Evolutionary conservation across 305 asterid genomes (phyloP), one percentile per base, ranked within the genome.

Genomic region (Ajuga reptans): DNA sequence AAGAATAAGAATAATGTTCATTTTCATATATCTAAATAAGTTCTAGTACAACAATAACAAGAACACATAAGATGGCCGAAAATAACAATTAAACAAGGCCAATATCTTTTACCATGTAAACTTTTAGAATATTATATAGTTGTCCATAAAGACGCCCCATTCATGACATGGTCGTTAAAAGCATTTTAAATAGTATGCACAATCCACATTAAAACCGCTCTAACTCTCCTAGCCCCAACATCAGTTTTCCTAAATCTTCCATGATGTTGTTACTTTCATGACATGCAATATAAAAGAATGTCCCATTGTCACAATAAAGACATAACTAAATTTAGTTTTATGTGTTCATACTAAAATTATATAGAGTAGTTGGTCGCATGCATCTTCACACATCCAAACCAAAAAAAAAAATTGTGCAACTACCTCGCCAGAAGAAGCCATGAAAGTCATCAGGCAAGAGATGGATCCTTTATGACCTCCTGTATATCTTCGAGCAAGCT

Each of bases 401-500:
- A 66, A 58, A 65, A 47, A 7, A 29, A 72, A 37, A 64, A 63
- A 33, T 41, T 43, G 41, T 10, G 45, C 34, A 72, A 76, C 64
- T 82, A 92, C 98, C 97, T 92, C 97, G 47, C 98, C 95, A 51
- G 96, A 81, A 72, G 98, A 83, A 65, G 94, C 89, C 87, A 84
- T 85, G 84, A 90, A 92, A 71, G 88, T 89, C 95, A 93, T 89
- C 84, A 93, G 80, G 79, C 98, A 93, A 84, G 95, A 80, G 79
- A 90, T 78, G 64, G 95, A 76, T 42, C 98, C 98, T 83, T 90
- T 93, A 53, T 93, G 98, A 37, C 97, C 98, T 77, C 98, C 98
- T 18, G 95, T 90, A 62, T 90, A 90, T 74, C 98, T 90, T 78
- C 97, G 85, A 66, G 96, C 94, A 74, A 93, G 97, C 98, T 93